These are phyloP conservation scores for Calonectria hongkongensis DNA, from an alignment of 2,329 filamentous ascomycete genomes.

Conservation along the genomic window DNA sequence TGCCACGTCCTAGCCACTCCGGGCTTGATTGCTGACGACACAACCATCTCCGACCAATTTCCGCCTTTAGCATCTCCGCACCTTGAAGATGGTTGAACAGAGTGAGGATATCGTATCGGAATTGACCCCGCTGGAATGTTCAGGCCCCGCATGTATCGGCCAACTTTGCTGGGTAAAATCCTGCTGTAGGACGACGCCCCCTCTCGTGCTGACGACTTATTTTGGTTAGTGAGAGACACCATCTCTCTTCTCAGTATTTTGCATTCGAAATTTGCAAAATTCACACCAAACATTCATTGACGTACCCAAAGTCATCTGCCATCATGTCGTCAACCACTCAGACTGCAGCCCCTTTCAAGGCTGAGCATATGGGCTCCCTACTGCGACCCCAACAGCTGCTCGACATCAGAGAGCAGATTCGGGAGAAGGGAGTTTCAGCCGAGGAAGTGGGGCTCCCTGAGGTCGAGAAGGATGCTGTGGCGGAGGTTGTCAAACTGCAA, in stretches of 20 bases:
- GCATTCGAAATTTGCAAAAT: not conserved
- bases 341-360: slow-evolving; percentile 76
- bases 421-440: slow-evolving; percentile 62
- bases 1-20: slow-evolving; percentile 18
- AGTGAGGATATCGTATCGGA: not conserved
- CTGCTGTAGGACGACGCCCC: slow-evolving; percentile 14
- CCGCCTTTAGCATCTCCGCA: slow-evolving; percentile 25
- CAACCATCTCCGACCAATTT: slow-evolving; percentile 27
- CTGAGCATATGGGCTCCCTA: slow-evolving; percentile 85
- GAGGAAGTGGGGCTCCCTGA: slow-evolving; percentile 74
- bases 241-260: not conserved
- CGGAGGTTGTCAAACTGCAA: slow-evolving; percentile 80
- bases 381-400: slow-evolving; percentile 76
- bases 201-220: slow-evolving; percentile 31
- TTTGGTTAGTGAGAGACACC: not conserved
- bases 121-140: slow-evolving; percentile 29
- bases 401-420: slow-evolving; percentile 56
- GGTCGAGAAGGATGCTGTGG: slow-evolving; percentile 73
- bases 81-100: slow-evolving; percentile 1
- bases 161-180: slow-evolving; percentile 32
- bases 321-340: slow-evolving; percentile 42
- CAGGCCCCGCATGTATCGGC: slow-evolving; percentile 35
- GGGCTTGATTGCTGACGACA: slow-evolving; percentile 15
- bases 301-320: not conserved
- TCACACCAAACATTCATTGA: not conserved